phyloP scores from a whole-genome alignment of 1,139 yeast species.

The Suhomyces wounanorum region DNA sequence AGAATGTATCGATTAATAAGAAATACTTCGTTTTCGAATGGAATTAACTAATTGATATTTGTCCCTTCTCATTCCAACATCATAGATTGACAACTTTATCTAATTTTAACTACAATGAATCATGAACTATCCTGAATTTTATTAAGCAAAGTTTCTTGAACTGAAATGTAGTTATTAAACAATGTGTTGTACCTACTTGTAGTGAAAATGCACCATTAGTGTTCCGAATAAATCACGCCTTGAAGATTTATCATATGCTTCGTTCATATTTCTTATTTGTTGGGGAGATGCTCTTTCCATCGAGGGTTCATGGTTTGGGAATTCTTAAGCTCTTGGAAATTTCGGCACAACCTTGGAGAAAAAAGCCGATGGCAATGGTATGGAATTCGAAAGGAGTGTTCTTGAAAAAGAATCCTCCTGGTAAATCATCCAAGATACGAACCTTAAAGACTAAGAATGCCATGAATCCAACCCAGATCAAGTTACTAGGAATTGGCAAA shows the following conservation, averaged over 20 bases:
- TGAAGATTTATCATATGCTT: not conserved
- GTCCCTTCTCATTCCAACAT: too few relatives aligned
- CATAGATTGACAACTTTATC: not conserved
- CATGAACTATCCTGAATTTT: not conserved
- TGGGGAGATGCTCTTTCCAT: not conserved
- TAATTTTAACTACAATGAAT: not conserved
- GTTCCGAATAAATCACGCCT: not conserved
- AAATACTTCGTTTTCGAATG: too few relatives aligned
- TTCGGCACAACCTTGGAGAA: conserved; percentile 86
- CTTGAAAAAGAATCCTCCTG: conserved; percentile 61
- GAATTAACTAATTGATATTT: too few relatives aligned
- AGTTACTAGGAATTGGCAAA: conserved; percentile 89
- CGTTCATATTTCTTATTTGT: not conserved
- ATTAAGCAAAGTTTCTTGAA: not conserved
- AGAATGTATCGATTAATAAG: too few relatives aligned
- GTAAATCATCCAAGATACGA: conserved; percentile 52
- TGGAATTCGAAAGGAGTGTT: conserved; percentile 73
- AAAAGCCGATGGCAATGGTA: conserved; percentile 62
- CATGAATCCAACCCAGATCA: conserved; percentile 72
- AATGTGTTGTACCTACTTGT: not conserved
- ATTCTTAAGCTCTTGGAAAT: conserved; percentile 87
- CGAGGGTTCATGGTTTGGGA: conserved; percentile 67
- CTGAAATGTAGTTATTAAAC: not conserved
- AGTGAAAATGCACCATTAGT: not conserved
- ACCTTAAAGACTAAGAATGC: conserved; percentile 60